These are phyloP conservation scores for Quercus ilex DNA, from an alignment of 306 rosid genomes.

Conservation along the genomic window DNA sequence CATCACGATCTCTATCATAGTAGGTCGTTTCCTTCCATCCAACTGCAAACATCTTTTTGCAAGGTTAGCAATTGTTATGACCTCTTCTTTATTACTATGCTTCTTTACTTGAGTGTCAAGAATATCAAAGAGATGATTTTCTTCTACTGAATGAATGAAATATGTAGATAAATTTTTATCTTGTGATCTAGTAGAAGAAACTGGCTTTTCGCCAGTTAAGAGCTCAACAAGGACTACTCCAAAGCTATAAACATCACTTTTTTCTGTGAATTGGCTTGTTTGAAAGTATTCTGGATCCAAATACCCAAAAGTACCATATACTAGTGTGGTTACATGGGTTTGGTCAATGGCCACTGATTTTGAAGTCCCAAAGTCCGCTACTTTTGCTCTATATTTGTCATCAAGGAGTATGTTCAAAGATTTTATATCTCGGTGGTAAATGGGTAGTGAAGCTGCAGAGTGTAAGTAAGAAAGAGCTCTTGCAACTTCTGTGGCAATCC, in stretches of 20 bases:
- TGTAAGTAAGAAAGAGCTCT: conserved; percentile 32
- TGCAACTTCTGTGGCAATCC: conserved; percentile 25
- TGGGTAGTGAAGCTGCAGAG: conserved; percentile 26
- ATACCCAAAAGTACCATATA: not conserved
- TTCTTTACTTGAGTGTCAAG: conserved; percentile 27
- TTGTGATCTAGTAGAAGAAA: not conserved
- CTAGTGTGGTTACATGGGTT: not conserved
- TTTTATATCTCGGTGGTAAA: conserved; percentile 34
- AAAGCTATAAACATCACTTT: conserved; percentile 33
- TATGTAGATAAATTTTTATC: conserved; percentile 27
- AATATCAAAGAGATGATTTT: conserved; percentile 23
- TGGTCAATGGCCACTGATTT: not conserved
- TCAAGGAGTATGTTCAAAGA: conserved; percentile 27
- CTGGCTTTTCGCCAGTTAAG: conserved; percentile 17
- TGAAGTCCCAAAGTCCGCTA: not conserved
- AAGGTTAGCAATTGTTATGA: conserved; percentile 32
- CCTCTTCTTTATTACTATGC: conserved; percentile 25
- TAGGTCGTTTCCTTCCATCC: conserved; percentile 50
- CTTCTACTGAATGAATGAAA: conserved; percentile 24
- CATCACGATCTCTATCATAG: conserved; percentile 14
- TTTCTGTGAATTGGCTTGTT: conserved; percentile 31
- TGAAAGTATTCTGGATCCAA: not conserved
- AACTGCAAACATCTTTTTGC: conserved; percentile 38
- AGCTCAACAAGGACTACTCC: conserved; percentile 35
- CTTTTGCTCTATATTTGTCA: not conserved